phyloP scores from a whole-genome alignment of 768 basidiomycete genomes.

The Hericium erinaceus region DNA sequence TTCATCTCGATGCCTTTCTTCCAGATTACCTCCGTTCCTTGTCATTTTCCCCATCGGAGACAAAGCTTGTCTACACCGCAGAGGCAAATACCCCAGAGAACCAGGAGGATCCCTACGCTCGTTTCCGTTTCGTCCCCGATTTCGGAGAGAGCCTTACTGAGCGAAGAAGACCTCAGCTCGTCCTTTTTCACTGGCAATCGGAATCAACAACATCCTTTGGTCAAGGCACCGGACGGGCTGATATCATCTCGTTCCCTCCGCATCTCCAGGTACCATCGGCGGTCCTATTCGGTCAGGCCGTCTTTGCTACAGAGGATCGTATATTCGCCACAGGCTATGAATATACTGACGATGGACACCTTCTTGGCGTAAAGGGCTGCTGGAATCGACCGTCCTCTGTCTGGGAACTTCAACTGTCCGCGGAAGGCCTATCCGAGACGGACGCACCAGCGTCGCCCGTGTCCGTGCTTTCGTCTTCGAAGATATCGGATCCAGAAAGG shows the following conservation, averaged over 20 bases:
- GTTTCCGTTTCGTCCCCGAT: conserved; percentile 11
- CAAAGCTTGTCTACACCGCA: conserved; percentile 11
- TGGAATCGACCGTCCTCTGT: conserved; percentile 20
- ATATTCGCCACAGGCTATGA: conserved; percentile 22
- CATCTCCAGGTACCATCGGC: neutral
- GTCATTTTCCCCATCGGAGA: conserved; percentile 12
- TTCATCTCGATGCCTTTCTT: neutral
- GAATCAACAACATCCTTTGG: neutral
- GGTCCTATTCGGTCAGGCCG: conserved; percentile 10
- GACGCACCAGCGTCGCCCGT: neutral
- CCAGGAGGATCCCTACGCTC: conserved; percentile 5
- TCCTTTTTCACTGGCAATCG: conserved; percentile 2
- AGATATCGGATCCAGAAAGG: neutral
- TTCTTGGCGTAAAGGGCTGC: conserved; percentile 25
- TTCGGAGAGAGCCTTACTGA: conserved; percentile 11
- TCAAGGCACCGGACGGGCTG: neutral
- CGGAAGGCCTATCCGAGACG: neutral
- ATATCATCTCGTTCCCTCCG: too few relatives aligned
- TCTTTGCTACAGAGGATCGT: conserved; percentile 8
- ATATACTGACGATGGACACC: conserved; percentile 17
- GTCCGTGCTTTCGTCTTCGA: neutral
- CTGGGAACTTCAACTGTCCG: conserved; percentile 14
- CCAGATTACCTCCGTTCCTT: conserved; percentile 10
- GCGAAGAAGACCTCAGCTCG: conserved; percentile 9
- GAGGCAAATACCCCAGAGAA: conserved; percentile 11